These are phyloP conservation scores for Backusella australiensis DNA, from an alignment of 192 early-diverging fungal genomes.

Conservation along the genomic window DNA sequence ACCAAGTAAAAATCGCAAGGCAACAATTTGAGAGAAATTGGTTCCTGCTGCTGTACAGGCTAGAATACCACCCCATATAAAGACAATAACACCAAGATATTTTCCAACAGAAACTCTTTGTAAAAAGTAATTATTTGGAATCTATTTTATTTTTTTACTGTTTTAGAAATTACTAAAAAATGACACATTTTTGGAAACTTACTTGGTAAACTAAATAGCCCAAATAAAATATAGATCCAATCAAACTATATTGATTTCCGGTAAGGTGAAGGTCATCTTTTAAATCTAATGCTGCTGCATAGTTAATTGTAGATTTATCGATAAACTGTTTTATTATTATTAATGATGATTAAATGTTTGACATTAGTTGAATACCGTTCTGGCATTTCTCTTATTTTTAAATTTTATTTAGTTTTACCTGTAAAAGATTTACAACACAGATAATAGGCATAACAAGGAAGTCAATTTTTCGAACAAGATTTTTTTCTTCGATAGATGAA, in stretches of 20 bases:
- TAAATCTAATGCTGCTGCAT: constrained; percentile 23
- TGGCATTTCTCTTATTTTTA: not conserved
- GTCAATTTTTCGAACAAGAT: constrained; percentile 28
- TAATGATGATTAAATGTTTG: not conserved
- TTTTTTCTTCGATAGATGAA: constrained; percentile 10
- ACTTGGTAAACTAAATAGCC: constrained; percentile 28
- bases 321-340: constrained; percentile 16
- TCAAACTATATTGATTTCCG: constrained; percentile 23
- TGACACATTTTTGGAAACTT: not conserved
- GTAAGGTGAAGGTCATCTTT: constrained; percentile 15
- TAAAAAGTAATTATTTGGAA: constrained; percentile 34
- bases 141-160: not conserved
- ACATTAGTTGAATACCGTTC: not conserved
- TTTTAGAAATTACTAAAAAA: not conserved
- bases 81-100: constrained; percentile 23
- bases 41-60: constrained; percentile 12
- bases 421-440: constrained; percentile 29
- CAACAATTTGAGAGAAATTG: constrained; percentile 29
- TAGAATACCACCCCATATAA: constrained; percentile 24
- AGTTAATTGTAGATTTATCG: constrained; percentile 30
- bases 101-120: constrained; percentile 19
- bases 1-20: constrained; percentile 30
- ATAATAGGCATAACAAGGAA: constrained; percentile 21
- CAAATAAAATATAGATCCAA: constrained; percentile 33
- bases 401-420: constrained; percentile 16